Base-by-base conservation (phyloP, 2,329 filamentous ascomycete genomes). In the Endoconidiophora polonica region DNA sequence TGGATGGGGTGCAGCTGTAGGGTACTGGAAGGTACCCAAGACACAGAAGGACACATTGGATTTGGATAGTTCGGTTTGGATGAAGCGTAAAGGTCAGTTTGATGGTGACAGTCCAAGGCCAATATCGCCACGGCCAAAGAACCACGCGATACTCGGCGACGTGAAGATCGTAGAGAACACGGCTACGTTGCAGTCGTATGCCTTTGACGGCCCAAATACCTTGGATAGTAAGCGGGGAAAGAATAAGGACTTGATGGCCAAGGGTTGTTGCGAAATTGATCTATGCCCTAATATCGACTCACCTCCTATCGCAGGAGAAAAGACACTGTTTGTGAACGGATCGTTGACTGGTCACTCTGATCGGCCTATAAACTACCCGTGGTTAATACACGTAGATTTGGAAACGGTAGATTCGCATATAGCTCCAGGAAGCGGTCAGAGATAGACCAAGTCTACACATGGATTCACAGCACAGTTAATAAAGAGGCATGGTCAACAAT, bases 301-400 rank as follows among this genome's bases (percentile, higher is more conserved):
- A 42, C 56, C 56, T 0, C 16, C 67, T 1, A 26, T 56, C 18
- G 41, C 33, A 5, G 69, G 67, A 2, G 59, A 61, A 29, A 64
- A 75, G 52, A 77, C 73, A 0, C 57, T 76, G 3, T 74, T 77
- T 55, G 65, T 77, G 6, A 78, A 78, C 57, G 73, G 72, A 1
- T 64, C 74, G 0, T 69, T 79, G 23, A 64, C 74, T 61, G 65
- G 70, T 3, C 57, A 63, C 2, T 53, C 60, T 5, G 65, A 69
- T 16, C 52, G 58, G n/a, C 63, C 66, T 9, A 56, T 60, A 7
- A 72, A 79, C 40, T 58, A 67, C 14, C 69, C 73, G 0, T 79
- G 72, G 72, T 16, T 77, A 2, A 59, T 78, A 4, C 68, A 75
- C 9, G 52, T 76, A 4, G 65, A 70, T 23, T 59, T 77, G 36